Evolutionary conservation across 768 basidiomycete genomes (phyloP).

Genomic region (Suillus bovinus): DNA sequence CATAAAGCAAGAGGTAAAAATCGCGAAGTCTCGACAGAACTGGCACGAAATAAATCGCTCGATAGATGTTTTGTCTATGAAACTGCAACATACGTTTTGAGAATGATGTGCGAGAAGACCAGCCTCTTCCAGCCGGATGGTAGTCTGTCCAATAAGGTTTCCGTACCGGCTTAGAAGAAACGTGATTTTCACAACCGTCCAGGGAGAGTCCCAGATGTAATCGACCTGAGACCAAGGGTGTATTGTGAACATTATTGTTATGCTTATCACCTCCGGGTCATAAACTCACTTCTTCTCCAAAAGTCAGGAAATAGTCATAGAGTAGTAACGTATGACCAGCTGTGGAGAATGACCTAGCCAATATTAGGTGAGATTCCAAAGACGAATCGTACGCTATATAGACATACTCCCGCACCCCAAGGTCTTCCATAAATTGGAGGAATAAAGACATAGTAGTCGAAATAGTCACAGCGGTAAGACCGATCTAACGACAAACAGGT

Average conservation of each 20-base stretch:
- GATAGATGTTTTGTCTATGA: background rate
- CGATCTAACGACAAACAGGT: background rate
- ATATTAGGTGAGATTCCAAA: background rate
- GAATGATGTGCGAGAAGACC: slow-evolving; percentile 9
- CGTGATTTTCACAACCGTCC: slow-evolving; percentile 11
- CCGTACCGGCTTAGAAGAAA: slow-evolving; percentile 21
- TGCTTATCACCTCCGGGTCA: background rate
- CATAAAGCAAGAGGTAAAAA: slow-evolving; percentile 4
- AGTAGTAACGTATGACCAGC: slow-evolving; percentile 14
- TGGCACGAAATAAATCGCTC: background rate
- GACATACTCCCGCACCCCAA: slow-evolving; percentile 9
- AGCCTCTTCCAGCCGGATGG: slow-evolving; percentile 9
- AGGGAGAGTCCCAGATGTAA: slow-evolving; percentile 19
- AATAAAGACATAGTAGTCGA: slow-evolving; percentile 6
- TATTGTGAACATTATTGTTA: background rate
- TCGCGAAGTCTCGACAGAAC: slow-evolving; percentile 4
- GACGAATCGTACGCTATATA: background rate
- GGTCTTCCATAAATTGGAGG: background rate
- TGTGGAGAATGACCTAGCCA: slow-evolving; percentile 11
- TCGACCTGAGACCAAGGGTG: slow-evolving; percentile 8
- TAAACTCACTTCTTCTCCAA: slow-evolving; percentile 16
- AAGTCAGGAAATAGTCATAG: slow-evolving; percentile 20
- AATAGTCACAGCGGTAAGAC: background rate
- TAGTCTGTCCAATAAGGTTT: slow-evolving; percentile 17
- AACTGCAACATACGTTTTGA: slow-evolving; percentile 4